Conservation (phyloP, 1,284 basidiomycete species). For the Grifola frondosa region DNA sequence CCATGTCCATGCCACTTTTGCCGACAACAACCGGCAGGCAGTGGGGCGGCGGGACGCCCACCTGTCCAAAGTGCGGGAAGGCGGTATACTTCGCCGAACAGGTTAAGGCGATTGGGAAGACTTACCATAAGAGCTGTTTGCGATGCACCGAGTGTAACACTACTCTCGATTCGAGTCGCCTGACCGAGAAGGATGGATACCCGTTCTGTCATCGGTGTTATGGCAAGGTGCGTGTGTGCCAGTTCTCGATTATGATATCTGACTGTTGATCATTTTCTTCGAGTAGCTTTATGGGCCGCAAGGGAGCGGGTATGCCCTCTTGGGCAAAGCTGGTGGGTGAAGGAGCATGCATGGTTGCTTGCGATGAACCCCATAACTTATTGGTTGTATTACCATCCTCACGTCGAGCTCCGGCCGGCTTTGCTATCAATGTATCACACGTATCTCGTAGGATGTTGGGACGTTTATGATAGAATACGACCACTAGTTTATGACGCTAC, state of each 20-base stretch:
- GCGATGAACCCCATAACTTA: too few species aligned
- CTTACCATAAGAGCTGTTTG: slow-evolving; percentile 74
- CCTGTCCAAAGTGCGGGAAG: slow-evolving; percentile 57
- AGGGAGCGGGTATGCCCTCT: slow-evolving; percentile 70
- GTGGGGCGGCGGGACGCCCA: slow-evolving; percentile 49
- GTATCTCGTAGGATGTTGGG: too few species aligned
- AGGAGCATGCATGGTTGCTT: too few species aligned
- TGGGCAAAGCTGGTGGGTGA: slow-evolving; percentile 58
- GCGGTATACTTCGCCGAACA: slow-evolving; percentile 68
- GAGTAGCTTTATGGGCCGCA: slow-evolving; percentile 64
- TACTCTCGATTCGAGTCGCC: slow-evolving; percentile 60
- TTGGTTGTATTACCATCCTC: background rate
- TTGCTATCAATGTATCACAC: too few species aligned
- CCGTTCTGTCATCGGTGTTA: slow-evolving; percentile 73
- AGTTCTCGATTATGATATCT: slow-evolving; percentile 1
- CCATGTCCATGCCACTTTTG: slow-evolving; percentile 10
- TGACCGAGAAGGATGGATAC: slow-evolving; percentile 72
- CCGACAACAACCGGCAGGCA: slow-evolving; percentile 34
- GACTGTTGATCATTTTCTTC: background rate
- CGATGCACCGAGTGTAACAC: slow-evolving; percentile 69
- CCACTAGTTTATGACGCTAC: too few species aligned
- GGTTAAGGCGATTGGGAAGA: slow-evolving; percentile 76
- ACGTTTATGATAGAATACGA: too few species aligned
- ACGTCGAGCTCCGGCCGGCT: background rate
- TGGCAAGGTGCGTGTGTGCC: slow-evolving; percentile 52